phyloP scores from a whole-genome alignment of 1,284 basidiomycete species.

The Ustilago loliicola region DNA sequence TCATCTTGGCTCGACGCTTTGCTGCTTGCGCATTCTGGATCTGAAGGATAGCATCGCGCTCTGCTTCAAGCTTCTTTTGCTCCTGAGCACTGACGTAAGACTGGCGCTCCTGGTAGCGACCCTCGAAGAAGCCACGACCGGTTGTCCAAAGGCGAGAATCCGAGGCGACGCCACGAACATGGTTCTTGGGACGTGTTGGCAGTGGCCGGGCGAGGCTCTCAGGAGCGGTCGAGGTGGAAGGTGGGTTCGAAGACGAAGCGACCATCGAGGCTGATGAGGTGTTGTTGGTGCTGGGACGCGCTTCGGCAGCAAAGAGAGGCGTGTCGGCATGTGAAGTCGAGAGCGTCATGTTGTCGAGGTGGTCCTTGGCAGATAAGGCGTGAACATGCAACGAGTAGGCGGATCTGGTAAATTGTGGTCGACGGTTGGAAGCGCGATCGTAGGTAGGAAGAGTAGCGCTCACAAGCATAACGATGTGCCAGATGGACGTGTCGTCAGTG shows the following conservation, averaged over 20 bases:
- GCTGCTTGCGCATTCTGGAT: slow-evolving; percentile 53
- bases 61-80: slow-evolving; percentile 38
- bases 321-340: slow-evolving; percentile 33
- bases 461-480: slow-evolving; percentile 41
- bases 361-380: slow-evolving; percentile 4
- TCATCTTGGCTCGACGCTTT: slow-evolving; percentile 56
- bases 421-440: slow-evolving; percentile 28
- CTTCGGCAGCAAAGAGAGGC: slow-evolving; percentile 24
- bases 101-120: slow-evolving; percentile 42
- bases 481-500: not conserved
- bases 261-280: slow-evolving; percentile 7
- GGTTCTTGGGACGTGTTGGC: slow-evolving; percentile 48
- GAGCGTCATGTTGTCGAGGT: slow-evolving; percentile 35
- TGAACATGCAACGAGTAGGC: slow-evolving; percentile 10
- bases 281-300: slow-evolving; percentile 13
- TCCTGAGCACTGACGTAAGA: slow-evolving; percentile 29
- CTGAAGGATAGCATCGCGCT: slow-evolving; percentile 44
- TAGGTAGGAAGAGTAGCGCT: slow-evolving; percentile 29
- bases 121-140: slow-evolving; percentile 35
- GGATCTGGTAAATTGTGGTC: slow-evolving; percentile 19
- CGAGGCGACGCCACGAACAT: slow-evolving; percentile 46
- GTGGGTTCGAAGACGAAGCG: not conserved
- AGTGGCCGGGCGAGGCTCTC: slow-evolving; percentile 25
- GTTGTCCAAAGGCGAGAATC: slow-evolving; percentile 50
- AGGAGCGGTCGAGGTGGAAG: slow-evolving; percentile 14